These are phyloP conservation scores for Pythium insidiosum DNA, from an alignment of 352 stramenopile genomes.

Conservation along the genomic window DNA sequence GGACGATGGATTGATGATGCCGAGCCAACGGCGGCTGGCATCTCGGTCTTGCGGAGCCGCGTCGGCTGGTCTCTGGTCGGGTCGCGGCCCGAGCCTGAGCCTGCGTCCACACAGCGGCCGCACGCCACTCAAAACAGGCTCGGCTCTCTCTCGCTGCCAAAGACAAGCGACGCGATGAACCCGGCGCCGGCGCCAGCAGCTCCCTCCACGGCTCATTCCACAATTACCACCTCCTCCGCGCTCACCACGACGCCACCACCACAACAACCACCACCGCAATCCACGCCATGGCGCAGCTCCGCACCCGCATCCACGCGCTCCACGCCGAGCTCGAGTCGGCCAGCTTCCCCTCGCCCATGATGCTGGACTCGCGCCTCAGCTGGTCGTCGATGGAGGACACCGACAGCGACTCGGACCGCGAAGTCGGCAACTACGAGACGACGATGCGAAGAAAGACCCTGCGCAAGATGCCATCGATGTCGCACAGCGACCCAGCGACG, in stretches of 20 bases:
- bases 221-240: conserved; percentile 16
- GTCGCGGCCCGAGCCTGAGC: too few species aligned
- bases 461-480: conserved; percentile 10
- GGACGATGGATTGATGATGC: too few species aligned
- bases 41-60: too few species aligned
- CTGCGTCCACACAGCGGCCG: too few species aligned
- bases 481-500: conserved; percentile 9
- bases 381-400: conserved; percentile 56
- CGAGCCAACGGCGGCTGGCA: too few species aligned
- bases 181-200: too few species aligned
- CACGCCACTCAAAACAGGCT: too few species aligned
- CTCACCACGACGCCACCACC: conserved; percentile 8
- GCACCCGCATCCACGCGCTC: conserved; percentile 4
- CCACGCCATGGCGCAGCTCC: conserved; percentile 10
- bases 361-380: not conserved
- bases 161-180: too few species aligned
- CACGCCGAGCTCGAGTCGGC: conserved; percentile 1
- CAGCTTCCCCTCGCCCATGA: conserved; percentile 9
- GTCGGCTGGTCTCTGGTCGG: too few species aligned
- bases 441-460: conserved; percentile 32
- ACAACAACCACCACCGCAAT: conserved; percentile 1
- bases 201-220: conserved; percentile 8
- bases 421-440: conserved; percentile 37
- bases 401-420: conserved; percentile 56
- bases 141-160: too few species aligned